These are phyloP conservation scores for Penicillium atrosanguineum DNA, from an alignment of 495 filamentous ascomycete species.

Conservation along the genomic window DNA sequence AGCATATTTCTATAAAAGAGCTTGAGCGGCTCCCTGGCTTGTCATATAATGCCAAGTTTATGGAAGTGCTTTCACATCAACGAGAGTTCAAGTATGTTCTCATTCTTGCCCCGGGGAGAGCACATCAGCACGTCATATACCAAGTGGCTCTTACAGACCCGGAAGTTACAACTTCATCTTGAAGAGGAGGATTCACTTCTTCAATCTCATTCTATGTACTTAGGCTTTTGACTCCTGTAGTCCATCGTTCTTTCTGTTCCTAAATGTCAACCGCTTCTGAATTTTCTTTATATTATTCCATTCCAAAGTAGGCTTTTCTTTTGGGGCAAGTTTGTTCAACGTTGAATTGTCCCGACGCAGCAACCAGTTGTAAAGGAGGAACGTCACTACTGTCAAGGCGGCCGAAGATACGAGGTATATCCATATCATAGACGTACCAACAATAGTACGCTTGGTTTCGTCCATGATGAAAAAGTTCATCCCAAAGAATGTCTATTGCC, in stretches of 20 bases:
- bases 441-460: slow-evolving; percentile 16
- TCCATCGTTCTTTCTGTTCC: neutral
- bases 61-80: slow-evolving; percentile 7
- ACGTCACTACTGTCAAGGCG: slow-evolving; percentile 27
- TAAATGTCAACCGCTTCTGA: neutral
- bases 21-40: slow-evolving; percentile 22
- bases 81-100: slow-evolving; percentile 8
- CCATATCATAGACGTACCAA: slow-evolving; percentile 34
- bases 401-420: slow-evolving; percentile 31
- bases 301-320: neutral
- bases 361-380: slow-evolving; percentile 7
- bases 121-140: slow-evolving; percentile 13
- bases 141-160: neutral
- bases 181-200: neutral
- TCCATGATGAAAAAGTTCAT: slow-evolving; percentile 40
- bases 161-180: neutral
- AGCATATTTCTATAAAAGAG: slow-evolving; percentile 14
- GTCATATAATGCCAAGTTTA: slow-evolving; percentile 20
- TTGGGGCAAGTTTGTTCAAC: neutral
- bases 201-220: neutral
- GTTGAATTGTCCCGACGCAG: neutral
- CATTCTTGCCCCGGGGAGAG: slow-evolving; percentile 8
- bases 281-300: slow-evolving; percentile 1
- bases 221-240: too few relatives aligned
- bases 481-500: slow-evolving; percentile 32